Evolutionary conservation across 129 eudicot genomes (phyloP).

Genomic region (sunflower (Helianthus annuus)): HanXRQr2.0-SUNRISE NC_035436.2:149074415-149074914

Average conservation of each 20-base stretch:
- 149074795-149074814: conserved; percentile 27
- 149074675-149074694: background rate
- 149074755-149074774: conserved; percentile 59
- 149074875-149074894: conserved; percentile 53
- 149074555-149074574: conserved; percentile 12
- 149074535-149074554: conserved; percentile 12
- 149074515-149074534: conserved; percentile 15
- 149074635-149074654: conserved; percentile 14
- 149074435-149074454: background rate
- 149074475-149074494: background rate
- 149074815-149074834: conserved; percentile 34
- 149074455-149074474: background rate
- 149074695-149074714: no score
- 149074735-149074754: conserved; percentile 85
- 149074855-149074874: conserved; percentile 37
- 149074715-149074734: conserved; percentile 79
- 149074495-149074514: background rate
- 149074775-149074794: conserved; percentile 48
- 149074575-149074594: conserved; percentile 7
- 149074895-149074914: conserved; percentile 14
- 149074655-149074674: conserved; percentile 5
- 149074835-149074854: conserved; percentile 23
- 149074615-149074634: conserved; percentile 27
- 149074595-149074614: conserved; percentile 31
- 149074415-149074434: background rate